Evolutionary conservation across 129 eudicot genomes (phyloP), one percentile per base, ranked within the genome.

Genomic region (Flaveria linearis): DNA sequence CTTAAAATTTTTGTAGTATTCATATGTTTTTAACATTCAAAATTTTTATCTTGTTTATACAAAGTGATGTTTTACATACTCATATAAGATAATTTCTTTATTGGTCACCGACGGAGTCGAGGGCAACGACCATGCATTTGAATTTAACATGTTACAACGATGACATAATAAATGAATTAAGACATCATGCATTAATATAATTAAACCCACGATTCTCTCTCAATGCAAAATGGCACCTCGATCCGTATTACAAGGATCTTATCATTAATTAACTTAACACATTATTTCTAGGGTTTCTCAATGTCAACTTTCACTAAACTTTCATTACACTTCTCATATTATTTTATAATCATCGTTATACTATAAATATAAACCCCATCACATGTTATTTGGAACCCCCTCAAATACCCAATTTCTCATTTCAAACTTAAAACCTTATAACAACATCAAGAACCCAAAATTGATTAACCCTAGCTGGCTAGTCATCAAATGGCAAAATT

Each of bases 181-280:
- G 16, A 72, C 25, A n/a, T 46, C 49, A 63, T 75, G 79, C 76
- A 69, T 69, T 78, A 80, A 52, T 80, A 53, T 5, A 4, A 14
- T 11, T 5, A 73, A 80, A 74, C 84, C 84, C 80, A 74, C 76
- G 84, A 80, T 80, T 74, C 84, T 74, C 65, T 74, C 80, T 80
- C 80, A 68, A 80, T 33, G 72, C 28, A 46, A 80, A 72, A 80
- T 80, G 83, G 84, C 80, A 80, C 76, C 84, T 74, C 50, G 83
- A 80, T 80, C 84, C 84, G 84, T 74, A 80, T 80, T 74, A 80
- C 84, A 80, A 74, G 84, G 84, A 80, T 80, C 84, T 80, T 71
- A 67, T 28, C 43, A 74, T 67, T 72, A 72, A 73, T 73, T 30
- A 17, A 57, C 2, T 80, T 45, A 73, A 65, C 79, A 80, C 83